Evolutionary conservation across 257 asterid species (phyloP), one percentile per base, ranked within the genome.

Genomic region (Craterostigma plantagineum): DNA sequence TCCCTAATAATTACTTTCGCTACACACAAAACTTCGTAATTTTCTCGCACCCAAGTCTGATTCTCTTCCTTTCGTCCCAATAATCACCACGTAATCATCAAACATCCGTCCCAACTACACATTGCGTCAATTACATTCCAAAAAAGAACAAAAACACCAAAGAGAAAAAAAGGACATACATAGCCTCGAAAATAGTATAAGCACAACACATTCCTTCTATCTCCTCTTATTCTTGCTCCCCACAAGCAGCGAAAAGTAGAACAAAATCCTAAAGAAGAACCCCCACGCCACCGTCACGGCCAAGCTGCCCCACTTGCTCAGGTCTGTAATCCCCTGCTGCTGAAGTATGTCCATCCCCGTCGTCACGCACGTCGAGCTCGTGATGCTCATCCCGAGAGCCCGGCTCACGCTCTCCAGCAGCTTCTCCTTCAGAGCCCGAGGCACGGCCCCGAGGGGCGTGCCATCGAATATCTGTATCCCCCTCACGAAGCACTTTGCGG

Each of bases 271-370:
- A 34, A 78, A 82, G 66, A 79, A 76, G 38, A 83, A 79, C 0
- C 95, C 95, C 95, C 95, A 83, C 7, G 86, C 78, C 34, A 83
- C 50, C 5, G 86, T 73, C 16, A 79, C 62, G 71, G 62, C 76
- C 30, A 83, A 48, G 44, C 95, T 75, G 0, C 45, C 51, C 76
- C 72, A 68, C 57, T 71, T 79, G 53, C 66, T 68, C 15, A 83
- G 57, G 14, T 79, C 78, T 3, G 85, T 79, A 4, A 79, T 64
- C 55, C 91, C 95, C 51, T 82, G 91, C 55, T 71, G 81, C 46
- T 62, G 67, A 76, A 83, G 59, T 34, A 83, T 66, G 17, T 79
- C 81, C 5, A 65, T 71, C 14, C 91, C 95, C 14, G 81, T 78
- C 40, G 82, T 78, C 13, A 82, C 72, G 59, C 95, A 82, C 5